These are phyloP conservation scores for Wickerhamomyces sp. DNA, from an alignment of 1,139 yeast species.

Conservation along the genomic window DNA sequence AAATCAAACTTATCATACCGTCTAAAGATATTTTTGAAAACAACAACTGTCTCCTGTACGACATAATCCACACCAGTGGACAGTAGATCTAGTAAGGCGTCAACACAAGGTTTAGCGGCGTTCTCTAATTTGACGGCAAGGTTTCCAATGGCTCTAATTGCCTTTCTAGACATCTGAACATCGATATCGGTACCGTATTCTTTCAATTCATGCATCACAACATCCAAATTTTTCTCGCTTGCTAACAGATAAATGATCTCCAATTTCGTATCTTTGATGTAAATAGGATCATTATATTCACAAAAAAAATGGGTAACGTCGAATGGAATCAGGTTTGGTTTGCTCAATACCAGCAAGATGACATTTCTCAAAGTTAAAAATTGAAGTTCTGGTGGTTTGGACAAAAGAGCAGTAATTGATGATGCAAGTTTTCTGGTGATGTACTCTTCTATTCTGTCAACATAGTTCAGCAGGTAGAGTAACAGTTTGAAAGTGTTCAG, in stretches of 20 bases:
- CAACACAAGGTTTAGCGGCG: constrained; percentile 60
- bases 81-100: constrained; percentile 53
- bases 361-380: constrained; percentile 79
- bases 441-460: constrained; percentile 32
- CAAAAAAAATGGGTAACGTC: constrained; percentile 80
- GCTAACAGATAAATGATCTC: constrained; percentile 84
- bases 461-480: constrained; percentile 69
- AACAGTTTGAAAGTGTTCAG: constrained; percentile 70
- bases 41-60: constrained; percentile 76
- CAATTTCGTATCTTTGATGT: constrained; percentile 83
- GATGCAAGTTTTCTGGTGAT: constrained; percentile 61
- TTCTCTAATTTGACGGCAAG: constrained; percentile 71
- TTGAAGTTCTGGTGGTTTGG: constrained; percentile 81
- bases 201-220: constrained; percentile 69
- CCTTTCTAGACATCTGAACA: constrained; percentile 78
- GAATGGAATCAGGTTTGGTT: constrained; percentile 53
- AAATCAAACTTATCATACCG: constrained; percentile 57
- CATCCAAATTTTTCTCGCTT: constrained; percentile 50
- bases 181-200: constrained; percentile 88
- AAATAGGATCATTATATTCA: constrained; percentile 79
- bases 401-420: constrained; percentile 63
- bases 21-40: constrained; percentile 70
- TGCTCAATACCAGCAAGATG: constrained; percentile 64
- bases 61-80: constrained; percentile 68
- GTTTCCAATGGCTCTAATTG: constrained; percentile 86